Evolutionary conservation across 164 flowering plant genomes (phyloP).

Genomic region (Aristolochia californica): DNA sequence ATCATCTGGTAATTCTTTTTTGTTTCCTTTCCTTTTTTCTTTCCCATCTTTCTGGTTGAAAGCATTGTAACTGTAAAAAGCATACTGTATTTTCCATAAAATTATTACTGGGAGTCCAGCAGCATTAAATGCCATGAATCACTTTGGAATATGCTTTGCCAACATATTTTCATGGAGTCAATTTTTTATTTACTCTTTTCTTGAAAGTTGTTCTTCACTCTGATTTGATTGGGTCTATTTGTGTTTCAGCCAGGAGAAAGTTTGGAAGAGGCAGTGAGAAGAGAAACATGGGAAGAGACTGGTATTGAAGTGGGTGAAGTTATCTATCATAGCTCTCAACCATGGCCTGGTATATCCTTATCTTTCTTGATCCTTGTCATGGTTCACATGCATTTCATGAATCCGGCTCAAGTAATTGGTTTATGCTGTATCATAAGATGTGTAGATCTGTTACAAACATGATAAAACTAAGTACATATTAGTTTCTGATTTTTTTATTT

Average conservation of each 20-base stretch:
- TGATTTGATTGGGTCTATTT: neutral
- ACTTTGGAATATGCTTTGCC: too few relatives aligned
- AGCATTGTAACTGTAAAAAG: too few relatives aligned
- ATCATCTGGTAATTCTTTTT: too few relatives aligned
- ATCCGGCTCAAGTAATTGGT: neutral
- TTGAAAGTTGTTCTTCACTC: neutral
- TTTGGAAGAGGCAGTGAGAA: conserved; percentile 95
- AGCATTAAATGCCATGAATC: too few relatives aligned
- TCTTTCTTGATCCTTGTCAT: conserved; percentile 3
- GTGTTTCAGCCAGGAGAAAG: conserved; percentile 89
- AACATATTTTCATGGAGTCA: neutral
- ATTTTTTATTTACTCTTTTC: neutral
- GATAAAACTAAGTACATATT: too few relatives aligned
- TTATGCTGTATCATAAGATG: neutral
- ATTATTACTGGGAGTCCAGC: too few relatives aligned
- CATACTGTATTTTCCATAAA: too few relatives aligned
- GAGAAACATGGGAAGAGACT: conserved; percentile 97
- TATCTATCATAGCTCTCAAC: conserved; percentile 92
- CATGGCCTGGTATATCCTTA: conserved; percentile 79
- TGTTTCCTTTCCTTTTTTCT: too few relatives aligned
- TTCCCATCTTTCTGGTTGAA: too few relatives aligned
- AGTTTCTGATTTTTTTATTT: too few relatives aligned
- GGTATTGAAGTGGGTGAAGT: conserved; percentile 97
- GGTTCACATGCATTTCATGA: neutral
- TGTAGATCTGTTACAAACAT: neutral